These are phyloP conservation scores for Pholiota molesta DNA, from an alignment of 768 basidiomycete genomes.

Conservation along the genomic window DNA sequence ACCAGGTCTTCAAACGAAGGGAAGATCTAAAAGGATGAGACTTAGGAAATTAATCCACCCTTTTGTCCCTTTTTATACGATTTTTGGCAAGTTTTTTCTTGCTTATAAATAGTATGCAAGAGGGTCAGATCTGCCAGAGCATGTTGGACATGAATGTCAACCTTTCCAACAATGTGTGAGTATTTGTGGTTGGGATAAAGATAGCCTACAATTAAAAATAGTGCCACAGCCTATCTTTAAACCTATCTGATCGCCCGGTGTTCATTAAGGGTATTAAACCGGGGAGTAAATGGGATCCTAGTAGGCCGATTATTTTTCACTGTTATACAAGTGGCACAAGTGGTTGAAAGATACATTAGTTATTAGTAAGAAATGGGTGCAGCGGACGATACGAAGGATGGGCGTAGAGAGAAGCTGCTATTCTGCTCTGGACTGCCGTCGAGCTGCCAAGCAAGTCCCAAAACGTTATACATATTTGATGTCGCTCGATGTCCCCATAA, in stretches of 20 bases:
- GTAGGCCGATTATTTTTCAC: neutral
- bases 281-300: neutral
- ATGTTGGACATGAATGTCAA: neutral
- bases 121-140: neutral
- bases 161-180: neutral
- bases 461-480: neutral
- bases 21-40: constrained; percentile 18
- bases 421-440: neutral
- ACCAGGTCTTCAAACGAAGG: constrained; percentile 22
- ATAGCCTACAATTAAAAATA: neutral
- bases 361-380: neutral
- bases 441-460: neutral
- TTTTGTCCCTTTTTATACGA: neutral
- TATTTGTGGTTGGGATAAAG: neutral
- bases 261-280: neutral
- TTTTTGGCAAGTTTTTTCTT: neutral
- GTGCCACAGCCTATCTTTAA: neutral
- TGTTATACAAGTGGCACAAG: neutral
- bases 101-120: neutral
- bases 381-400: neutral
- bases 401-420: neutral
- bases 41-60: neutral
- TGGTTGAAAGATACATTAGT: neutral
- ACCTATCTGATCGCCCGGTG: neutral
- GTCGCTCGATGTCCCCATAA: neutral